Base-by-base conservation (phyloP, 2,329 filamentous ascomycete species). In the Xylaria sp. region DNA sequence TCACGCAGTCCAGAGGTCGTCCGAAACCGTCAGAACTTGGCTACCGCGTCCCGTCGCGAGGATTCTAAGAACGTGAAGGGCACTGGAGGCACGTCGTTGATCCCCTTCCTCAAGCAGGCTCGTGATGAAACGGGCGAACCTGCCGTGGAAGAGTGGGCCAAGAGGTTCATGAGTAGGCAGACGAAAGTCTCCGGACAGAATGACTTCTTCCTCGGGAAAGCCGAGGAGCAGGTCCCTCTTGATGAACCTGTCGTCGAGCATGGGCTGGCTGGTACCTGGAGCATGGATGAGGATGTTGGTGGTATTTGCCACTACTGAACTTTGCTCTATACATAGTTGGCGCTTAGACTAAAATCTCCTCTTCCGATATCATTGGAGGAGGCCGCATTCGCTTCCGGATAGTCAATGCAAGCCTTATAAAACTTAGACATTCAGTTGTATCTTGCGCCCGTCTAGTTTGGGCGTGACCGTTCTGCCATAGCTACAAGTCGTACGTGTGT, bases 61-160 rank as follows among this genome's bases (percentile, higher is more conserved):
- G 81, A 83, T 57, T 82, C 85, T 70, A 82, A 83, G 76, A 91
- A 91, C 59, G 86, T 97, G 33, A 93, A 92, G 53, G 96, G 96
- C 1, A 99, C 96, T 0, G 96, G 96, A 15, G 96, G 96, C 17
- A 98, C 96, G 0, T 93, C 94, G 0, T 83, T 99, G 65, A 97
- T 99, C 65, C 93, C 95, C 0, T 99, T 99, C 81, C 84, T 99
- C 69, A 97, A 98, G 81, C 96, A 99, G 81, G 96, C 96, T 4
- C 87, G 96, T 33, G 94, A 99, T 76, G 96, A 99, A 84, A 99
- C 96, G 0, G 93, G 93, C 17, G 95, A 98, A 80, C 93, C 94
- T 1, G 93, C 94, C 0, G 90, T 98, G 44, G 86, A 88, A 74
- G 82, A 84, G 60, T 91, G 89, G 89, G 85, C 87, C 0, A 83